A percentile compares a stretch with the other conserved stretches of the same genome.
Conservation (phyloP, 257 asterid genomes). For the Coffea canephora region DNA sequence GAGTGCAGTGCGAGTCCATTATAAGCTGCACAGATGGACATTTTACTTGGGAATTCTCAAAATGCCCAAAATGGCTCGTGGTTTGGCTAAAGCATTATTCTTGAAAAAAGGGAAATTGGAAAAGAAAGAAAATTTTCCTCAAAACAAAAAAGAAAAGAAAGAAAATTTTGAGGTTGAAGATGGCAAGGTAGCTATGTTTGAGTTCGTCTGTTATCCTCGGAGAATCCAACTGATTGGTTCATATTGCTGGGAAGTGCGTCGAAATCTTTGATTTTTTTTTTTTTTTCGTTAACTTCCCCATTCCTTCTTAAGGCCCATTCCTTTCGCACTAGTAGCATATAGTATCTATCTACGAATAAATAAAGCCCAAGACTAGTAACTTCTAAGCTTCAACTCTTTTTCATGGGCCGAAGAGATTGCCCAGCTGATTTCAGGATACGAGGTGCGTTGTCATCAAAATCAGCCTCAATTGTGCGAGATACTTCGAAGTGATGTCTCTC, state of each 20-base stretch:
- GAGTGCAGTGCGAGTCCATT: conserved; percentile 41
- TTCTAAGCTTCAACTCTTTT: no score
- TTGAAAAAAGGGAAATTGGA: background rate
- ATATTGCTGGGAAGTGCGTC: conserved; percentile 32
- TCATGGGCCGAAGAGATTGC: no score
- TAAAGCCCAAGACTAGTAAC: background rate
- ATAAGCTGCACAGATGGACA: conserved; percentile 57
- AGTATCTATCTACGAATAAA: no score
- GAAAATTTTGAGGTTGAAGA: conserved; percentile 31
- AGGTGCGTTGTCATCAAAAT: no score
- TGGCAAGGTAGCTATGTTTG: conserved; percentile 10
- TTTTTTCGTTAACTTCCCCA: no score
- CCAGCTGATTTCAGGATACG: background rate
- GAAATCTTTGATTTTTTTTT: conserved; percentile 7
- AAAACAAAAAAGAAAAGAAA: background rate
- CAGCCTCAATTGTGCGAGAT: no score
- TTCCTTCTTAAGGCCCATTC: no score
- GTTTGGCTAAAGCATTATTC: conserved; percentile 26
- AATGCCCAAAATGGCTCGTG: conserved; percentile 11
- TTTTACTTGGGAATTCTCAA: conserved; percentile 38
- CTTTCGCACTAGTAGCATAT: no score
- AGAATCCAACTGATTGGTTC: conserved; percentile 72
- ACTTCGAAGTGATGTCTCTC: no score
- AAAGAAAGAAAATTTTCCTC: conserved; percentile 10
- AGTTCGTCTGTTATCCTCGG: conserved; percentile 31